Conservation (phyloP, 257 asterid species). For the Coffea canephora region DNA sequence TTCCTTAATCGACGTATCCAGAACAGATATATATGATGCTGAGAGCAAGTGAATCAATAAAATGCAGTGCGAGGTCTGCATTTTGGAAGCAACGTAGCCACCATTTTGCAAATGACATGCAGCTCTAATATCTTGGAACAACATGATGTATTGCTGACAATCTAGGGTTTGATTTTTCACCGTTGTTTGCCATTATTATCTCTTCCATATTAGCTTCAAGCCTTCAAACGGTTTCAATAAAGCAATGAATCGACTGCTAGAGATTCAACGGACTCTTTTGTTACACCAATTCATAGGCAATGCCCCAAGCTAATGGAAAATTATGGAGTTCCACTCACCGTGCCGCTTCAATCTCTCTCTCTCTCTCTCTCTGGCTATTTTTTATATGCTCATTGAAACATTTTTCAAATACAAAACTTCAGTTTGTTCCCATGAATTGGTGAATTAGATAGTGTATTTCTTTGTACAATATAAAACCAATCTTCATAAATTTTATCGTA, state of each 20-base stretch:
- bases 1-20: constrained; percentile 31
- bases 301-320: too few species aligned
- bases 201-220: neutral
- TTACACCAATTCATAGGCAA: too few species aligned
- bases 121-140: constrained; percentile 4
- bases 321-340: too few species aligned
- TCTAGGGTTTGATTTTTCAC: neutral
- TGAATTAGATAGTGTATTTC: too few species aligned
- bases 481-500: too few species aligned
- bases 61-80: neutral
- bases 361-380: too few species aligned
- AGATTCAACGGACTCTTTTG: neutral
- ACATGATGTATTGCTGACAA: neutral
- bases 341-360: too few species aligned
- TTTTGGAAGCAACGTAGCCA: neutral
- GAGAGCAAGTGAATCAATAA: constrained; percentile 40
- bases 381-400: too few species aligned
- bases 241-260: neutral
- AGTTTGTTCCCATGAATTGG: too few species aligned
- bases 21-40: constrained; percentile 37
- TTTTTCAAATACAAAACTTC: too few species aligned
- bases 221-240: neutral
- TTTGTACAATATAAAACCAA: too few species aligned
- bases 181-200: neutral
- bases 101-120: constrained; percentile 1